Evolutionary conservation across 1,284 basidiomycete genomes (phyloP), one percentile per base, ranked within the genome.

Genomic region (Trametes sp.): DNA sequence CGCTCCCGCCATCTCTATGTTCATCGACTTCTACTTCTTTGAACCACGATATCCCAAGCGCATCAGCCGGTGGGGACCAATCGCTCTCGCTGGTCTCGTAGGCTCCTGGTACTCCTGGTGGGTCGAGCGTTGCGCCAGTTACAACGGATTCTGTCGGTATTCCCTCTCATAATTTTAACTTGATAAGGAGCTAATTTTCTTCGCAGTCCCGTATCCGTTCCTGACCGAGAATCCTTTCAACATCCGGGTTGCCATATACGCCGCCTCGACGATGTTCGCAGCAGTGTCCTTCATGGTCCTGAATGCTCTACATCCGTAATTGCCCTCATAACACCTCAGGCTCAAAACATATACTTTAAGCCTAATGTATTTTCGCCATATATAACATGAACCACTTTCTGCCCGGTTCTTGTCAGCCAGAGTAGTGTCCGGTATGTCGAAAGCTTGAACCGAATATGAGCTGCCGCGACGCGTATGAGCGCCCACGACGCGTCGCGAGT

Each of bases 131-230:
- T 90, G 87, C 68, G 87, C 88, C 0, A 76, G 70, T 7, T 81
- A 78, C 71, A 90, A 89, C 60, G 85, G 84, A n/a, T 74, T 72
- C 2, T 94, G 90, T 92, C 68, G 77, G 89, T 83, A 1, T 57
- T 64, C n/a, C n/a, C n/a, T n/a, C n/a, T 10, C 16, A 8, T 19
- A 19, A 14, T 19, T 7, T 36, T 4, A 6, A 36, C 35, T n/a
- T n/a, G n/a, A n/a, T n/a, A n/a, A n/a, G n/a, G n/a, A n/a, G n/a
- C n/a, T n/a, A n/a, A n/a, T n/a, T n/a, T n/a, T 61, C 35, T 44
- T 31, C 26, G 4, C 63, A 92, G 89, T 93, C 76, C 91, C 93
- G 21, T 94, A 94, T 75, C 93, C 93, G 0, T 94, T 94, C 79
- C 79, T 95, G 62, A 90, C 86, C 0, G 70, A 87, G 29, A 88